Evolutionary conservation across 495 filamentous ascomycete genomes (phyloP).

Genomic region (Trichoderma gamsii): DNA sequence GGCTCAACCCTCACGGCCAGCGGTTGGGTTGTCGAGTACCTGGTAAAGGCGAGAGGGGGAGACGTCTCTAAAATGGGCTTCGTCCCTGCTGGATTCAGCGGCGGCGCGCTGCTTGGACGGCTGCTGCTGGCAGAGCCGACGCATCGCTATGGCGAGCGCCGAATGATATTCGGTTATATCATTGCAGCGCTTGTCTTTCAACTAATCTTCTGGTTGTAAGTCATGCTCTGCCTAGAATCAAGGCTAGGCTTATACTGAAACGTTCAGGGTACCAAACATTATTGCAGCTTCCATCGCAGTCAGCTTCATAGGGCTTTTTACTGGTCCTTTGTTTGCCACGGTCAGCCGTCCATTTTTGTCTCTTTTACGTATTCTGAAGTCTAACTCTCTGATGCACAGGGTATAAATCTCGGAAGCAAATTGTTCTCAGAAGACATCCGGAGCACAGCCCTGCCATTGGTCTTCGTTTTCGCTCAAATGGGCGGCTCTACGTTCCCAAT

Average conservation of each 20-base stretch:
- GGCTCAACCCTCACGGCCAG: conserved; percentile 41
- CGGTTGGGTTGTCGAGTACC: conserved; percentile 55
- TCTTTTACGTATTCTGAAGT: too few species aligned
- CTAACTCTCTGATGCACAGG: conserved; percentile 20
- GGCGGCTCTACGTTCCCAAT: conserved; percentile 48
- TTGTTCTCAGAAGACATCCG: conserved; percentile 39
- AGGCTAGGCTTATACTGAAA: conserved; percentile 26
- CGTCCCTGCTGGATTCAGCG: conserved; percentile 65
- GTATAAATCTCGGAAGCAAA: conserved; percentile 33
- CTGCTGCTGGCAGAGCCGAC: conserved; percentile 49
- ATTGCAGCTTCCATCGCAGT: conserved; percentile 65
- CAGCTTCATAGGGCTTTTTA: conserved; percentile 65
- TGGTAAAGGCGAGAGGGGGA: conserved; percentile 59
- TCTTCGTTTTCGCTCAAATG: conserved; percentile 45
- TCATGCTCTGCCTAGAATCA: too few species aligned
- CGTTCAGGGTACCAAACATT: conserved; percentile 54
- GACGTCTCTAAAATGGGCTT: conserved; percentile 60
- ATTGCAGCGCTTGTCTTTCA: conserved; percentile 47
- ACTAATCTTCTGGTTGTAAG: conserved; percentile 52
- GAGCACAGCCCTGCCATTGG: conserved; percentile 35
- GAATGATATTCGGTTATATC: conserved; percentile 49
- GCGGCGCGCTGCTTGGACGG: conserved; percentile 50
- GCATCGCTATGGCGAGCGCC: conserved; percentile 45
- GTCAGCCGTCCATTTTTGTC: conserved; percentile 22
- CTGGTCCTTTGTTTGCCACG: conserved; percentile 45